A percentile compares a stretch with the other conserved stretches of the same genome.
phyloP scores from a whole-genome alignment of 345 rosid genomes.

The Eucalyptus paniculata region DNA sequence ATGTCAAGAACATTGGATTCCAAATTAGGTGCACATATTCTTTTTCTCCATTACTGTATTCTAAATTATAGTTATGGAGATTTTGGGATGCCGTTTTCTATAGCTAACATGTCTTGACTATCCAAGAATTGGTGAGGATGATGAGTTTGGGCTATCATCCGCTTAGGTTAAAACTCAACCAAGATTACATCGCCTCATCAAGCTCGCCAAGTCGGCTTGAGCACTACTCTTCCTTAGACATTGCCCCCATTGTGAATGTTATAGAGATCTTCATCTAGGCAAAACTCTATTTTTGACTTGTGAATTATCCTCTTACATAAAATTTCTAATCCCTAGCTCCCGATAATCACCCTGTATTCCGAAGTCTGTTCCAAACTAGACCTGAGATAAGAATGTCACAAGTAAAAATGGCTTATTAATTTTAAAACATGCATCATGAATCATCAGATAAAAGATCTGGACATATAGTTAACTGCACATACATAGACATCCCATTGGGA shows the following conservation, averaged over 20 bases:
- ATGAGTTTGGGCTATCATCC: not conserved
- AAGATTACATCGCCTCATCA: not conserved
- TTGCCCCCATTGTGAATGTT: not conserved
- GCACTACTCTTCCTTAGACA: not conserved
- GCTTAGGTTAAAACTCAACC: not conserved
- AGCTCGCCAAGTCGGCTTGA: not conserved
- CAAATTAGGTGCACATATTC: not conserved
- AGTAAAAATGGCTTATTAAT: not conserved
- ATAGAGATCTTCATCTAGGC: not conserved
- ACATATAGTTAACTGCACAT: not conserved
- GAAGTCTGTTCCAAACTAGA: not conserved
- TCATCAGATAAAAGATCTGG: not conserved
- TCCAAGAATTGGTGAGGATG: not conserved
- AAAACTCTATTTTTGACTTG: not conserved
- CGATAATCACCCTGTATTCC: not conserved
- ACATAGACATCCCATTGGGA: not conserved
- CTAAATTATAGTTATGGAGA: not conserved
- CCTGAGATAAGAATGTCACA: not conserved
- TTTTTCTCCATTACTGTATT: not conserved
- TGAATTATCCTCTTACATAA: not conserved
- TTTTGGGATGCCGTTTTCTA: not conserved
- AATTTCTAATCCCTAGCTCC: not conserved
- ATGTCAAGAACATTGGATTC: not conserved
- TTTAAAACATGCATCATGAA: not conserved
- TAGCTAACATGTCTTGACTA: not conserved